phyloP scores from a whole-genome alignment of 2,329 filamentous ascomycete genomes.

The Alternaria conjuncta region DNA sequence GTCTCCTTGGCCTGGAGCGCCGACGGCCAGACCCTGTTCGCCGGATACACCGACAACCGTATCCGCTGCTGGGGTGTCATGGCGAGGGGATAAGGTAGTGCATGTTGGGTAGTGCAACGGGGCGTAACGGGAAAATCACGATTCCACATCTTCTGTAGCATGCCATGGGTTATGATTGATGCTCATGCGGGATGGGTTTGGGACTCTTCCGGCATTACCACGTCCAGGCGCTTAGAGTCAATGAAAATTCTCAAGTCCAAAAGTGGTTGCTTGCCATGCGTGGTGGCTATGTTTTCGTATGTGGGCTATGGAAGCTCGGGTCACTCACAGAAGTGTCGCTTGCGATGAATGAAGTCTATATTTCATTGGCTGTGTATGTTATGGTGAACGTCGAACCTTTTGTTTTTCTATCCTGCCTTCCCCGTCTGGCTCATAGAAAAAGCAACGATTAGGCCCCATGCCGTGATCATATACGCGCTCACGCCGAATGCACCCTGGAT shows the following conservation, averaged over 20 bases:
- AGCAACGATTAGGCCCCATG: too few relatives aligned
- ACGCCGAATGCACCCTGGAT: too few relatives aligned
- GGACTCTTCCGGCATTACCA: constrained; percentile 49
- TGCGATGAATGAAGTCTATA: too few relatives aligned
- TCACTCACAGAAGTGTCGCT: too few relatives aligned
- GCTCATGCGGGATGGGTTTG: constrained; percentile 44
- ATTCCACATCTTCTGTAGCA: constrained; percentile 49
- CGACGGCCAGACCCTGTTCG: constrained; percentile 98
- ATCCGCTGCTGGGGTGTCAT: constrained; percentile 53
- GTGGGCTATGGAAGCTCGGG: neutral
- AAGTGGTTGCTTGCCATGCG: constrained; percentile 9
- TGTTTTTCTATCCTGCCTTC: too few relatives aligned
- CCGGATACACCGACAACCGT: constrained; percentile 99
- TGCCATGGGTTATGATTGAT: constrained; percentile 47
- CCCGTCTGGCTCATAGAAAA: too few relatives aligned
- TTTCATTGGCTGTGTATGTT: too few relatives aligned
- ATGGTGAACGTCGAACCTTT: too few relatives aligned
- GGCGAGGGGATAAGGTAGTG: constrained; percentile 48
- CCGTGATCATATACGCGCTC: too few relatives aligned
- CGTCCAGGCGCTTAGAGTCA: constrained; percentile 52
- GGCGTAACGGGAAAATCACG: constrained; percentile 46
- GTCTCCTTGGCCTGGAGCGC: constrained; percentile 96
- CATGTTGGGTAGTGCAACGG: constrained; percentile 30
- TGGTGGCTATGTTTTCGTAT: constrained; percentile 5
- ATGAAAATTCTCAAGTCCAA: constrained; percentile 53